Conservation (phyloP, 2,329 filamentous ascomycete species). For the Ciborinia camelliae region DNA sequence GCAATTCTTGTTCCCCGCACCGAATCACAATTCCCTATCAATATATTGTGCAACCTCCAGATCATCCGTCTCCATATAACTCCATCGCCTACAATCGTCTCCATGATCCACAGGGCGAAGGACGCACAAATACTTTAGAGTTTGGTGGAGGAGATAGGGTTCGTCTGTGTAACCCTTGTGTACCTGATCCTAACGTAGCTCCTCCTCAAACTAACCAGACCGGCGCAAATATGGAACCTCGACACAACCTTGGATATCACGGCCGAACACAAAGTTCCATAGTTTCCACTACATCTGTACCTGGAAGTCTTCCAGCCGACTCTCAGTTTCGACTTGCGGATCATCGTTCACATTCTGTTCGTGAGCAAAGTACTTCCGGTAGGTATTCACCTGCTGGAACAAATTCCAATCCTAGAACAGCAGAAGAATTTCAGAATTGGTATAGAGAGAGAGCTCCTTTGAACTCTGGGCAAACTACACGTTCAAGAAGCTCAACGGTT, state of each 20-base stretch:
- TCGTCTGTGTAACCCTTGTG: slow-evolving; percentile 68
- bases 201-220: slow-evolving; percentile 42
- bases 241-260: slow-evolving; percentile 21
- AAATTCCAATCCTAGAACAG: slow-evolving; percentile 3
- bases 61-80: slow-evolving; percentile 26
- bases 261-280: slow-evolving; percentile 18
- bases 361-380: not conserved
- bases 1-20: slow-evolving; percentile 84
- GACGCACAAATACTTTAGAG: slow-evolving; percentile 27
- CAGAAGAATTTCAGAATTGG: slow-evolving; percentile 15
- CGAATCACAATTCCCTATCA: slow-evolving; percentile 91
- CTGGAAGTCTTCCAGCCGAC: slow-evolving; percentile 11
- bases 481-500: slow-evolving; percentile 18
- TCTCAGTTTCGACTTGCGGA: slow-evolving; percentile 13
- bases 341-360: slow-evolving; percentile 10
- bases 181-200: slow-evolving; percentile 63
- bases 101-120: slow-evolving; percentile 24
- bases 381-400: not conserved
- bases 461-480: not conserved
- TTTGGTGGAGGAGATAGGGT: slow-evolving; percentile 65
- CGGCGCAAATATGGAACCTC: slow-evolving; percentile 16
- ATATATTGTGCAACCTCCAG: slow-evolving; percentile 80
- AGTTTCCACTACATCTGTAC: not conserved
- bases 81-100: slow-evolving; percentile 21
- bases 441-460: slow-evolving; percentile 15